Base-by-base conservation (phyloP, 495 filamentous ascomycete species). In the Symbiotaphrina buchneri region DNA sequence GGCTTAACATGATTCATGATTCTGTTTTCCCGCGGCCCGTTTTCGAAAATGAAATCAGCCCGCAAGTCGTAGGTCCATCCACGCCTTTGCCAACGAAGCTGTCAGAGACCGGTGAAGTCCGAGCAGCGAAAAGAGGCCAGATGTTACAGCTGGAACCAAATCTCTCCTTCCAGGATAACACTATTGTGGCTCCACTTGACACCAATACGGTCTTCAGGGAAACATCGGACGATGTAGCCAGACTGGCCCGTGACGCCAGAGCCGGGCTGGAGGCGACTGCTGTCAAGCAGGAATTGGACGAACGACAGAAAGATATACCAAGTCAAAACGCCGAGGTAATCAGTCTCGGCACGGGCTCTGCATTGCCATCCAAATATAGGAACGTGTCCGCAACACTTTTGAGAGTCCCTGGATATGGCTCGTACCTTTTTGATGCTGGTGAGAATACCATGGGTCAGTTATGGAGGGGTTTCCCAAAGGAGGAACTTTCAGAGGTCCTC, bases 361-460 rank as follows among this genome's bases (percentile, higher is more conserved):
- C 82, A 7, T 37, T 70, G 10, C 90, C 87, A 3, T 87, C 81
- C 28, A 85, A 84, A 48, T 84, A 93, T 49, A 76, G 87, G 33
- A 99, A 95, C 47, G 87, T 95, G 24, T 91, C 82, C 17, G 71
- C 74, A 4, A 94, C 81, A 1, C 57, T 99, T 5, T 41, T 95
- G 23, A 62, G 78, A 14, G 72, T 85, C 1, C 87, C 87, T n/a
- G 74, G 68, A 0, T 63, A 60, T 29, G 87, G 87, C 6, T 82
- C 62, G 44, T 84, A 85, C 35, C 51, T 99, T 2, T 59, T 99
- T 26, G 87, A 99, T 48, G 79, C 72, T 39, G 87, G 87, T 36
- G 87, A 99, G 49, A 78, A 77, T 39, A 94, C 87, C 0, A 58
- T 95, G 10, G 87, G 87, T n/a, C 84, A 94, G 44, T 48, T 99